Conservation (phyloP, 2,329 filamentous ascomycete species). For the Cordyceps pruinosa region DNA sequence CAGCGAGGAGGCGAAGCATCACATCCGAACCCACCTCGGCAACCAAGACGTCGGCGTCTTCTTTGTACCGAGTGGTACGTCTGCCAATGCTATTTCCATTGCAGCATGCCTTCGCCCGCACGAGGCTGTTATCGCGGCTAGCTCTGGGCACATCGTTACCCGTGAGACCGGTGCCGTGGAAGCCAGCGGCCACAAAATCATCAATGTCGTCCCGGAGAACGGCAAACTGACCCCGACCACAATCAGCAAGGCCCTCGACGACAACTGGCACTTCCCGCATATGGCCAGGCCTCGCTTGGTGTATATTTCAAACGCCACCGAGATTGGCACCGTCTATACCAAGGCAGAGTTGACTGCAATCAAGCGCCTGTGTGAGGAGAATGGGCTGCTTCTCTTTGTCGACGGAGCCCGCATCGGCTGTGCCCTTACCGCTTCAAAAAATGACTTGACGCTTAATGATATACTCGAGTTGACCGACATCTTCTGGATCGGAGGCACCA, state of each 20-base stretch:
- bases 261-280: conserved; percentile 45
- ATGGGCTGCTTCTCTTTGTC: conserved; percentile 36
- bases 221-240: conserved; percentile 40
- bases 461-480: conserved; percentile 42
- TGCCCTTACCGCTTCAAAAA: conserved; percentile 35
- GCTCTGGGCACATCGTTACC: conserved; percentile 42
- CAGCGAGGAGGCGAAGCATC: conserved; percentile 32
- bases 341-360: conserved; percentile 35
- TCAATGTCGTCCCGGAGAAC: conserved; percentile 36
- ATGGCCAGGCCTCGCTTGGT: conserved; percentile 45
- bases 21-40: conserved; percentile 33
- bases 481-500: conserved; percentile 49
- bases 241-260: conserved; percentile 35
- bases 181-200: conserved; percentile 45
- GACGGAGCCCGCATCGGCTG: conserved; percentile 41
- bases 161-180: conserved; percentile 46
- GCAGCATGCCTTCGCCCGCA: conserved; percentile 43
- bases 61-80: conserved; percentile 46
- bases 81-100: conserved; percentile 45
- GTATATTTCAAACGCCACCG: conserved; percentile 46
- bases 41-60: conserved; percentile 37
- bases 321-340: conserved; percentile 42
- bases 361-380: conserved; percentile 35
- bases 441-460: conserved; percentile 37
- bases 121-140: conserved; percentile 44